Base-by-base conservation (phyloP, 805 yeast species). In the Nakazawaea wyomingensis region DNA sequence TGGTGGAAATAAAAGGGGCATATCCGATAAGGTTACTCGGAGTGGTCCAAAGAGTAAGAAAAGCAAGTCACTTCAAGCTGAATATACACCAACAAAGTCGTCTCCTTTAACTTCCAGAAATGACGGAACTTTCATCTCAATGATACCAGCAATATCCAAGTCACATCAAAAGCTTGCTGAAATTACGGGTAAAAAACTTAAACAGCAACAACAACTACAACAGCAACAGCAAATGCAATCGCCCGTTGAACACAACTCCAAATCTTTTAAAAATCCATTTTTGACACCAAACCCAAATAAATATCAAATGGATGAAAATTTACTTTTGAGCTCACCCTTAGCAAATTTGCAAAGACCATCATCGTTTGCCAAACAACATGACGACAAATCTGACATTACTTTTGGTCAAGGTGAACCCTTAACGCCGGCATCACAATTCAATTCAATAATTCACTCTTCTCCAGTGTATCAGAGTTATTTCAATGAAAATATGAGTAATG, bases 361-460 rank as follows among this genome's bases (percentile, higher is more conserved):
- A 13, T 34, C 39, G 1, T 43, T 34, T 34, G 46, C 34, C 10
- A 43, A 43, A 28, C 43, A 43, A 17, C 41, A 43, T 21, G 38
- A 28, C 10, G 18, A 27, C 17, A 16, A 34, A 19, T 31, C n/a
- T 11, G 42, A 31, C 20, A 41, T 32, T 14, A 32, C 35, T 29
- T 36, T 37, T 30, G 36, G 40, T n/a, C 41, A 38, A n/a, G 37
- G 33, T 9, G 24, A 49, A 4, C 57, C 62, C 1, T 43, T 59
- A 11, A 58, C 64, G 3, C 61, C 62, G 5, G 51, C 54, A 4
- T 55, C 63, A 14, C 62, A 61, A 34, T 61, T 61, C 34, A 57
- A 62, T 13, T 53, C 50, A 19, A 54, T 61, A n/a, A 46, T 61
- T 29, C 59, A 58, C 41, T 61, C 65, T 14, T 60, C 64, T 13